phyloP scores from a whole-genome alignment of 78 protist species.

The Dictyostelium firmibasis region DNA sequence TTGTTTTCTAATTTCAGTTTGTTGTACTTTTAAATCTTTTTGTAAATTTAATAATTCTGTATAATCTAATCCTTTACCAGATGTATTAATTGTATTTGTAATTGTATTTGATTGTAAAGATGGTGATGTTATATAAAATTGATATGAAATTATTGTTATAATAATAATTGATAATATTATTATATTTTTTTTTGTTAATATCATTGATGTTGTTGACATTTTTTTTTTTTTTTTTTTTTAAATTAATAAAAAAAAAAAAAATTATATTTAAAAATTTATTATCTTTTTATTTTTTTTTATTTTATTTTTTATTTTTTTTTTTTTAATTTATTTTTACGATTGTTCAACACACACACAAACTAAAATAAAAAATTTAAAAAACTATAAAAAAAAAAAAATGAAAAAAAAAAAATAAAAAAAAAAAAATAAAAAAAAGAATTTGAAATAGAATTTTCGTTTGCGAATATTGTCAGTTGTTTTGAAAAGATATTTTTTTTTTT shows the following conservation, averaged over 20 bases:
- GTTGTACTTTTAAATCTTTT: conserved; percentile 3
- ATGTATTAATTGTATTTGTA: neutral
- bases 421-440: no score
- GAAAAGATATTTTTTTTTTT: no score
- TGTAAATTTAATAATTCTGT: neutral
- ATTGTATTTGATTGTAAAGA: neutral
- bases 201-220: neutral
- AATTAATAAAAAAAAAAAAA: neutral
- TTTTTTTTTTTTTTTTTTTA: neutral
- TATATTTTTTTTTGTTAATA: neutral
- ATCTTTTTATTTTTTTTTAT: neutral
- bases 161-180: neutral
- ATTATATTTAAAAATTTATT: no score
- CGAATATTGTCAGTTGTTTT: no score
- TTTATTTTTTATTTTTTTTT: no score
- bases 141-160: neutral
- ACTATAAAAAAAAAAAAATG: no score
- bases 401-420: no score
- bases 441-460: no score
- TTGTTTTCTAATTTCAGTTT: conserved; percentile 13
- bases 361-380: no score
- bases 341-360: neutral
- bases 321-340: no score
- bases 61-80: neutral
- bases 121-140: conserved; percentile 26